Percentiles rank a stretch among this genome's conserved stretches.
These are phyloP conservation scores for Colletotrichum horii DNA, from an alignment of 2,329 filamentous ascomycete genomes.

Conservation along the genomic window DNA sequence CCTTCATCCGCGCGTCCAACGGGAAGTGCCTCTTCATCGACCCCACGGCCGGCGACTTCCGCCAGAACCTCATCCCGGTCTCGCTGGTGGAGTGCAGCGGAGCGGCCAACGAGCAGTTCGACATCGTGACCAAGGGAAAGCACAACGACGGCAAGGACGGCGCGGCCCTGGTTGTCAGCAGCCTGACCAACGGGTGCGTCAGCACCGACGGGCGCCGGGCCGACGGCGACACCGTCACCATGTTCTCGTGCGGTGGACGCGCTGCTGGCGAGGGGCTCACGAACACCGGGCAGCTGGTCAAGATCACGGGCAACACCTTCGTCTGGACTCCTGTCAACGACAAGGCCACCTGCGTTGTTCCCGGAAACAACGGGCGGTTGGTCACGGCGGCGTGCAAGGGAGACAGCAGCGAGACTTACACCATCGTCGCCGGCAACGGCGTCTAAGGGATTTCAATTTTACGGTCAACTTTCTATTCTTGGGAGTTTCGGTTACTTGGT, in stretches of 20 bases:
- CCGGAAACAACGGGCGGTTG: conserved; percentile 35
- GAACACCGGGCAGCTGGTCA: conserved; percentile 53
- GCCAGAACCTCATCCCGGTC: conserved; percentile 58
- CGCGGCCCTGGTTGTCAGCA: conserved; percentile 52
- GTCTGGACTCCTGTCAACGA: conserved; percentile 50
- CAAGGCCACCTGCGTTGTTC: conserved; percentile 48
- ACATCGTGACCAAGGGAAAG: conserved; percentile 53
- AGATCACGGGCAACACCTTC: conserved; percentile 46
- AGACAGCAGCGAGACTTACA: conserved; percentile 30
- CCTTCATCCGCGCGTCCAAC: conserved; percentile 51
- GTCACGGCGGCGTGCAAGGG: conserved; percentile 34
- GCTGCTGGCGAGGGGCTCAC: conserved; percentile 54
- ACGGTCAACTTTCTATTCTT: not conserved
- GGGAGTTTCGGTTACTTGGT: not conserved
- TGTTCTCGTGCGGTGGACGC: conserved; percentile 59
- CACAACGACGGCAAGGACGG: conserved; percentile 50
- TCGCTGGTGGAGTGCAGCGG: conserved; percentile 49
- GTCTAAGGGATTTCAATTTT: not conserved
- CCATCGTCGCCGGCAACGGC: conserved; percentile 22
- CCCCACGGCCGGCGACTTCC: conserved; percentile 58
- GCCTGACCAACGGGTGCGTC: conserved; percentile 56
- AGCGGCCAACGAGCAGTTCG: conserved; percentile 53
- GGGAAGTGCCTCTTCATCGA: conserved; percentile 58
- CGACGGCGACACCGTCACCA: conserved; percentile 49
- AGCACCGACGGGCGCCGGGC: conserved; percentile 52